phyloP scores from a whole-genome alignment of 352 stramenopile species.

The Phytopythium delawarense region DNA sequence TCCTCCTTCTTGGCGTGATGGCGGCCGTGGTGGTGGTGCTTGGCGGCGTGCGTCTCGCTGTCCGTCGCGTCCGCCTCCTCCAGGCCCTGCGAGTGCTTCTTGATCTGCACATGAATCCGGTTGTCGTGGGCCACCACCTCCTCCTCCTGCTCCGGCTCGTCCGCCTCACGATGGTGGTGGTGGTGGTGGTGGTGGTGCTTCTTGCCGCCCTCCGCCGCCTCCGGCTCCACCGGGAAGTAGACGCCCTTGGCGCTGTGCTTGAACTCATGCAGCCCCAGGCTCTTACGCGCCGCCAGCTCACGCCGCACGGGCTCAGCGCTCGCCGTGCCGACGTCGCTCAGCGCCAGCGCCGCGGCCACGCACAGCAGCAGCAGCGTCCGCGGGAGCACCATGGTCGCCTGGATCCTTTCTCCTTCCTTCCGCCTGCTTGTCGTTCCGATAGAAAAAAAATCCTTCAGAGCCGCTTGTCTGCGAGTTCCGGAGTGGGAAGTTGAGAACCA shows the following conservation, averaged over 20 bases:
- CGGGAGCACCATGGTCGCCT: slow-evolving; percentile 33
- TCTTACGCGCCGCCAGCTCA: not conserved
- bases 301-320: not conserved
- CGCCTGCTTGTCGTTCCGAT: not conserved
- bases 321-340: slow-evolving; percentile 20
- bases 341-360: slow-evolving; percentile 21
- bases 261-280: not conserved
- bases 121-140: not conserved
- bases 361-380: slow-evolving; percentile 31
- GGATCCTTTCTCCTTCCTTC: not conserved
- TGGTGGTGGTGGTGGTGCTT: not conserved
- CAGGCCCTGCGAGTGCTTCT: not conserved
- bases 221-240: not conserved
- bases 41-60: not conserved
- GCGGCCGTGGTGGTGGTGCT: not conserved
- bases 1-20: slow-evolving; percentile 16
- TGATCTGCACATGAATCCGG: not conserved
- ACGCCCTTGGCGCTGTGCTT: not conserved
- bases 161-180: not conserved
- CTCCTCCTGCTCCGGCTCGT: not conserved
- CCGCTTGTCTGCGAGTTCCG: not conserved
- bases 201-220: not conserved
- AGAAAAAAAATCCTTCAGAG: not conserved
- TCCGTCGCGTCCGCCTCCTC: not conserved
- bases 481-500: too few relatives aligned